Evolutionary conservation across 495 filamentous ascomycete genomes (phyloP).

Genomic region (Monascus purpureus): DNA sequence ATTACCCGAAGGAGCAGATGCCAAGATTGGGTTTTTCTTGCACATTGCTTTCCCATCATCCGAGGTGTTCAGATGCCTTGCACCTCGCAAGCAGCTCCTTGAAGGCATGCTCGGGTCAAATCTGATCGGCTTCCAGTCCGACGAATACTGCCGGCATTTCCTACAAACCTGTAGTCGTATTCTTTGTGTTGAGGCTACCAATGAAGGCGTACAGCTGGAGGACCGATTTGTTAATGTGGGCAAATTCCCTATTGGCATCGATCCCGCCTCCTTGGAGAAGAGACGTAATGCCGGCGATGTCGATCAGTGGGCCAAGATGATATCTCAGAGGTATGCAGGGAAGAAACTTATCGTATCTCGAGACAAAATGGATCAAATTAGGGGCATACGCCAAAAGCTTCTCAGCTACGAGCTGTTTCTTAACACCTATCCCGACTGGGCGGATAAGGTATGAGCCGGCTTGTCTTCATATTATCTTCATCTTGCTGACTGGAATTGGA

Average conservation of each 20-base stretch:
- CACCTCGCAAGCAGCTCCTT: slow-evolving; percentile 68
- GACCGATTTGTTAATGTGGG: slow-evolving; percentile 81
- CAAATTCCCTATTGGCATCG: slow-evolving; percentile 56
- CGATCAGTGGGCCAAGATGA: slow-evolving; percentile 58
- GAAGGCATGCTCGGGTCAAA: slow-evolving; percentile 87
- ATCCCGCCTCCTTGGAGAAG: slow-evolving; percentile 57
- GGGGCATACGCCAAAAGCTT: slow-evolving; percentile 83
- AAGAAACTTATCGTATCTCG: slow-evolving; percentile 84
- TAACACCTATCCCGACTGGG: slow-evolving; percentile 81
- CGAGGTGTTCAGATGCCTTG: slow-evolving; percentile 83
- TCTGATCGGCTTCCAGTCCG: slow-evolving; percentile 80
- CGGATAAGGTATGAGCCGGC: slow-evolving; percentile 41
- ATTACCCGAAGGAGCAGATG: slow-evolving; percentile 45
- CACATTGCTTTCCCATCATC: slow-evolving; percentile 93
- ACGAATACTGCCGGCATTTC: slow-evolving; percentile 86
- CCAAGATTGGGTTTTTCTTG: slow-evolving; percentile 88
- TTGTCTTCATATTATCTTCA: not conserved
- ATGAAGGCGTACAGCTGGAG: slow-evolving; percentile 78
- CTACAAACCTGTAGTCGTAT: slow-evolving; percentile 85
- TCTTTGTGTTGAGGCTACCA: slow-evolving; percentile 72
- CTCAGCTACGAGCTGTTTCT: slow-evolving; percentile 87
- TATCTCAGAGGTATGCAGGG: slow-evolving; percentile 64
- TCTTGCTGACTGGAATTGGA: slow-evolving; percentile 1
- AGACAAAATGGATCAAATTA: slow-evolving; percentile 83
- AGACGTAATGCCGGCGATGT: slow-evolving; percentile 63